Base-by-base conservation (phyloP, 164 flowering plant genomes). In the Echeveria elegans region DNA sequence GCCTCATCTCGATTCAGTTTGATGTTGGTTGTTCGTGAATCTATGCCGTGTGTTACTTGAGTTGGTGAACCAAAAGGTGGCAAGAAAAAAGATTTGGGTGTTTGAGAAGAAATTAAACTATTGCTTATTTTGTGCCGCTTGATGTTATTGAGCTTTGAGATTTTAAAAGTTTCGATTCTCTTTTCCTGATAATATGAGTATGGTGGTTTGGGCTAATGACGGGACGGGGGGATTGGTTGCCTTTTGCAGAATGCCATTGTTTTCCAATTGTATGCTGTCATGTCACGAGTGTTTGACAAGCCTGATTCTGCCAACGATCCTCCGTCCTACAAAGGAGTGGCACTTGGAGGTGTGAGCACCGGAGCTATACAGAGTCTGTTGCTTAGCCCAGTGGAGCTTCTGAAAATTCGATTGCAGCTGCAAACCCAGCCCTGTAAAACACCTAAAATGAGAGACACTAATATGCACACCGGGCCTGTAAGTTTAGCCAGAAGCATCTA, bases 171-270 rank as follows among this genome's bases (percentile, higher is more conserved):
- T 19, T 16, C 4, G 24, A 62, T 29, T n/a, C n/a, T 30, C 18
- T 34, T 62, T 62, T 38, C 41, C 12, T 6, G 37, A 34, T 38
- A n/a, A n/a, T 60, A 14, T 28, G 36, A 60, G 63, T 60, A 7
- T 14, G 30, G 7, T 26, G 30, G 32, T 23, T 65, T 23, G 26
- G 24, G 21, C 40, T 32, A 6, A 34, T 32, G 23, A 45, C n/a
- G n/a, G n/a, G n/a, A 31, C 24, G n/a, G n/a, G 21, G 29, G 6
- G 31, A 21, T 28, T 68, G 56, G 41, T 69, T 66, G 2, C 47
- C 16, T 30, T 18, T 40, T 78, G 76, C 90, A 94, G 98, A 91
- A 91, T 73, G 96, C 98, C 6, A 73, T 94, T 79, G 96, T 76
- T 47, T 90, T 91, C 77, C 98, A 94, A 69, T 82, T 76, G 45